Evolutionary conservation across 2,329 filamentous ascomycete genomes (phyloP).

Genomic region (Didymella pomorum): DNA sequence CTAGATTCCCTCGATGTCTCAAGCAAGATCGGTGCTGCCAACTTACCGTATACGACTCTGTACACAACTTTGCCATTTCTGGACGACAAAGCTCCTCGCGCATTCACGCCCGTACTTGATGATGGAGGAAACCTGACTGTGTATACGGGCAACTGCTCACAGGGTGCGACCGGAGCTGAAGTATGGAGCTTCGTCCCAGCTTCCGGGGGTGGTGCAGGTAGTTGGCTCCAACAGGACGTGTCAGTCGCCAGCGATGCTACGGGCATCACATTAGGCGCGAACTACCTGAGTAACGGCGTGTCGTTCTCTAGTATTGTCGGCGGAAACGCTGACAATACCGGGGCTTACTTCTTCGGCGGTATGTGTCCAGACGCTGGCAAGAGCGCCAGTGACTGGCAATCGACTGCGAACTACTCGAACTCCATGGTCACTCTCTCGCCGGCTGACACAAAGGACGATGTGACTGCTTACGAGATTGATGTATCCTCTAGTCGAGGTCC

Average conservation of each 20-base stretch:
- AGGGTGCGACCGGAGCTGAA: constrained; percentile 58
- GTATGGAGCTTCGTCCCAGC: constrained; percentile 74
- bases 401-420: constrained; percentile 78
- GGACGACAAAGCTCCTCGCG: constrained; percentile 56
- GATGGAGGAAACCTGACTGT: constrained; percentile 74
- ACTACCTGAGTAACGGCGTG: constrained; percentile 67
- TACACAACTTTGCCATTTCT: constrained; percentile 71
- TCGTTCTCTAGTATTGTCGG: constrained; percentile 71
- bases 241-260: constrained; percentile 47
- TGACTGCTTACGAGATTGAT: constrained; percentile 56
- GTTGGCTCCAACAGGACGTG: constrained; percentile 61
- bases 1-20: constrained; percentile 74
- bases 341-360: constrained; percentile 82
- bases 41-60: constrained; percentile 57
- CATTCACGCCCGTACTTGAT: constrained; percentile 74
- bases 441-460: constrained; percentile 43
- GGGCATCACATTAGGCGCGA: constrained; percentile 55
- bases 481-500: constrained; percentile 64
- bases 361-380: constrained; percentile 72
- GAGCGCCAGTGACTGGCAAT: constrained; percentile 63
- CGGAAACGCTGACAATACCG: constrained; percentile 62
- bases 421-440: constrained; percentile 74
- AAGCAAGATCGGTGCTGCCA: constrained; percentile 60
- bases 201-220: constrained; percentile 54
- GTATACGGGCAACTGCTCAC: constrained; percentile 75